phyloP scores from a whole-genome alignment of 768 basidiomycete species.

The Austroboletus eburneus region DNA sequence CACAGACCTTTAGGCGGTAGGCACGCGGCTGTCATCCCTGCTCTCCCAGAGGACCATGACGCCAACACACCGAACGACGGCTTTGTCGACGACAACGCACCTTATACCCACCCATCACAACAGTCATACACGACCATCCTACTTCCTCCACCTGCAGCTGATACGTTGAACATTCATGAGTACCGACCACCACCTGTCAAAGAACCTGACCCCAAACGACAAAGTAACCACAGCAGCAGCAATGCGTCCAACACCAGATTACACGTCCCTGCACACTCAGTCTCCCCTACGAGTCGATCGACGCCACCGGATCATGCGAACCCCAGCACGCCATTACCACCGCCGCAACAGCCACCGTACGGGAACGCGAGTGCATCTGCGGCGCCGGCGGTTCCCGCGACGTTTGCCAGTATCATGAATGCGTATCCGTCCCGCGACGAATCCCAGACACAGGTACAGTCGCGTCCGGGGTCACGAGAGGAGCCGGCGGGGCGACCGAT shows the following conservation, averaged over 20 bases:
- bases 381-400: slow-evolving; percentile 40
- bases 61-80: slow-evolving; percentile 31
- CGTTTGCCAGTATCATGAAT: slow-evolving; percentile 69
- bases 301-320: slow-evolving; percentile 20
- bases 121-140: slow-evolving; percentile 29
- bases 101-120: slow-evolving; percentile 22
- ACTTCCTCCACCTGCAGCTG: slow-evolving; percentile 27
- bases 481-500: slow-evolving; percentile 12
- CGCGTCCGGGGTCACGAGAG: slow-evolving; percentile 28
- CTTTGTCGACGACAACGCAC: slow-evolving; percentile 20
- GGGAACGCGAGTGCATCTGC: slow-evolving; percentile 11
- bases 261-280: slow-evolving; percentile 13
- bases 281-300: slow-evolving; percentile 15
- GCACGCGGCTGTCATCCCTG: slow-evolving; percentile 79
- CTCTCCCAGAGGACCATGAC: slow-evolving; percentile 71
- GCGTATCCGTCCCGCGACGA: slow-evolving; percentile 40
- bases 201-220: slow-evolving; percentile 19
- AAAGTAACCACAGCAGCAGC: slow-evolving; percentile 3
- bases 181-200: slow-evolving; percentile 27
- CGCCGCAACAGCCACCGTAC: slow-evolving; percentile 22
- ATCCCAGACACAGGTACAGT: slow-evolving; percentile 14
- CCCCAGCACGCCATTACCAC: not conserved
- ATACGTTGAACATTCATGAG: slow-evolving; percentile 31
- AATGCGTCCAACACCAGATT: slow-evolving; percentile 10
- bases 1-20: slow-evolving; percentile 71